Percentiles rank a stretch among this genome's conserved stretches.
Evolutionary conservation across 345 rosid genomes (phyloP).

Genomic region (Arabidopsis arenosa): DNA sequence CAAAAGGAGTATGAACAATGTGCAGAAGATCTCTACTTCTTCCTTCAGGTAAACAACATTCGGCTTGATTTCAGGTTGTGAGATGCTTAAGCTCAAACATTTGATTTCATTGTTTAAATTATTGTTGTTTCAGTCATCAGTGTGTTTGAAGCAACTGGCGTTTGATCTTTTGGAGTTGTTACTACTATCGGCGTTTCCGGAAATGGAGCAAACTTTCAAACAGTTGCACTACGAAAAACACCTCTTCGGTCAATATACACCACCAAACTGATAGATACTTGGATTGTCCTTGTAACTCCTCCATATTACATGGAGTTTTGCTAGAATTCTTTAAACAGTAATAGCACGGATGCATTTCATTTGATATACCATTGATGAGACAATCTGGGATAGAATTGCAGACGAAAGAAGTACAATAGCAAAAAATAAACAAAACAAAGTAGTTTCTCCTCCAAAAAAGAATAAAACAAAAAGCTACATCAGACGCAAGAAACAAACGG

Average conservation of each 20-base stretch:
- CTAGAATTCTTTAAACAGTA: constrained; percentile 5
- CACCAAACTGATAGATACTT: constrained; percentile 46
- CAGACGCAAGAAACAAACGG: constrained; percentile 24
- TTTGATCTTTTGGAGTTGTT: constrained; percentile 79
- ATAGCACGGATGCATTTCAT: constrained; percentile 6
- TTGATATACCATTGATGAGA: background rate
- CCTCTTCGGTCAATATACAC: constrained; percentile 68
- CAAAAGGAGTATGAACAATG: constrained; percentile 92
- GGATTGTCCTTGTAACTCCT: constrained; percentile 16
- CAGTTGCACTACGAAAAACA: constrained; percentile 74
- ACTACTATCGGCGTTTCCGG: constrained; percentile 79
- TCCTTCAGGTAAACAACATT: constrained; percentile 75
- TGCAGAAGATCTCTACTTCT: constrained; percentile 89
- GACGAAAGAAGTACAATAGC: background rate
- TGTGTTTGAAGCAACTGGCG: constrained; percentile 76
- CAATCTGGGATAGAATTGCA: background rate
- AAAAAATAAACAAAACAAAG: constrained; percentile 25
- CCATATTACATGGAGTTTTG: constrained; percentile 16
- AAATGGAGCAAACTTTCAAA: constrained; percentile 67
- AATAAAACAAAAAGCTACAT: too few species aligned
- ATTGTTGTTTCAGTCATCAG: constrained; percentile 66
- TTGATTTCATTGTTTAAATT: constrained; percentile 13
- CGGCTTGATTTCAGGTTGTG: background rate
- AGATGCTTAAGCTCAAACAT: background rate
- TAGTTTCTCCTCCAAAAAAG: constrained; percentile 33